A percentile compares a stretch with the other conserved stretches of the same genome.
Conservation (phyloP, 176 grass and related monocot genomes). For the Elymus sibiricus region DNA sequence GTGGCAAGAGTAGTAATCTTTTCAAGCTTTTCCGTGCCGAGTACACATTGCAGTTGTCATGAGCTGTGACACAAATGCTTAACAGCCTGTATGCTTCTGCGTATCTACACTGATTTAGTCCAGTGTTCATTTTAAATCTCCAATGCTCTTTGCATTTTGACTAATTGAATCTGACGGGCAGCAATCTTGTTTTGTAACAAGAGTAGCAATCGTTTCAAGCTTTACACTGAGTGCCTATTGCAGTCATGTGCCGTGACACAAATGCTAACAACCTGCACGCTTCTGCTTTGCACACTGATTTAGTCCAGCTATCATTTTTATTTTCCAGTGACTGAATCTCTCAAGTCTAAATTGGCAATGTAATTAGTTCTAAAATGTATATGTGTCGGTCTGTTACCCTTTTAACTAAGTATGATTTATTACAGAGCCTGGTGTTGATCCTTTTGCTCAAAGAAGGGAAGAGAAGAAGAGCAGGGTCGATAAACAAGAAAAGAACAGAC, state of each 20-base stretch:
- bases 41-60: constrained; percentile 14
- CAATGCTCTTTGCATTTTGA: not conserved
- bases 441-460: constrained; percentile 76
- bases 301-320: not conserved
- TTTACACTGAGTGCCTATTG: not conserved
- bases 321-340: not conserved
- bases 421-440: constrained; percentile 79
- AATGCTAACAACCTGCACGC: not conserved
- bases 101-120: not conserved
- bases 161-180: not conserved
- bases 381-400: not conserved
- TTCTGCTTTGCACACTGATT: not conserved
- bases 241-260: not conserved
- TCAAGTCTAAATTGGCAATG: too few species aligned
- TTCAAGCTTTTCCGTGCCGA: not conserved
- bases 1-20: not conserved
- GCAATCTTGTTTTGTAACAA: not conserved
- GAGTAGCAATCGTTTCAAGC: not conserved
- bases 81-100: not conserved
- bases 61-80: not conserved
- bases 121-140: not conserved
- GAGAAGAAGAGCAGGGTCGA: constrained; percentile 85
- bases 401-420: constrained; percentile 2
- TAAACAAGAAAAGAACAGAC: constrained; percentile 88
- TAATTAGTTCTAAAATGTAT: not conserved